These are phyloP conservation scores for Artemisia argyi DNA, from an alignment of 129 eudicot genomes.

Conservation along the genomic window DNA sequence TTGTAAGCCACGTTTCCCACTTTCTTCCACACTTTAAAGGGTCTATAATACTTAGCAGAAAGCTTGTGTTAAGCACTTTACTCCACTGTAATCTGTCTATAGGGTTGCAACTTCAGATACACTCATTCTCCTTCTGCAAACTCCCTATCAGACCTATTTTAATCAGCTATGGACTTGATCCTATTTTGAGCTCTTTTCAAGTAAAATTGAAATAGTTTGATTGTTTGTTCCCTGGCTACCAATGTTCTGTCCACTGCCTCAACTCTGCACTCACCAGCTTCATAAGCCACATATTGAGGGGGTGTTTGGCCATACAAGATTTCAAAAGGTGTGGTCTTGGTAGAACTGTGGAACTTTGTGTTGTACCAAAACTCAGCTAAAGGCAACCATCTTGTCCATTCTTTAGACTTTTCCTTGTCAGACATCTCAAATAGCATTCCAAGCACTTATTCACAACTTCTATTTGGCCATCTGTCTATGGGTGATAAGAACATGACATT, in stretches of 20 bases:
- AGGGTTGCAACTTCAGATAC: neutral
- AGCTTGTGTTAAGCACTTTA: neutral
- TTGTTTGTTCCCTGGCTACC: neutral
- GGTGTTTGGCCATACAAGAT: neutral
- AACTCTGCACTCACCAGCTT: neutral
- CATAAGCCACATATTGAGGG: neutral
- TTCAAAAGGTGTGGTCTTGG: neutral
- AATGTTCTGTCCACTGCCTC: neutral
- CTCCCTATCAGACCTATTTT: neutral
- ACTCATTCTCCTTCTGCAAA: neutral
- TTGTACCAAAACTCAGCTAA: constrained; percentile 20
- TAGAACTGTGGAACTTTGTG: neutral
- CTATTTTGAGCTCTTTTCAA: neutral
- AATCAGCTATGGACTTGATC: neutral
- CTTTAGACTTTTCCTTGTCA: neutral
- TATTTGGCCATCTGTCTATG: neutral
- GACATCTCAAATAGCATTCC: neutral
- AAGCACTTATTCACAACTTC: neutral
- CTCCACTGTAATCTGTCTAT: neutral
- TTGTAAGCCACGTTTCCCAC: neutral
- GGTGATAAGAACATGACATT: neutral
- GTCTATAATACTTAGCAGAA: neutral
- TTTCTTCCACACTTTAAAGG: neutral
- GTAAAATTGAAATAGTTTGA: neutral
- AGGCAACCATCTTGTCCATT: constrained; percentile 2